Percentiles rank a stretch among this genome's conserved stretches.
Evolutionary conservation across 2,329 filamentous ascomycete species (phyloP).

Genomic region (Calonectria hongkongensis): DNA sequence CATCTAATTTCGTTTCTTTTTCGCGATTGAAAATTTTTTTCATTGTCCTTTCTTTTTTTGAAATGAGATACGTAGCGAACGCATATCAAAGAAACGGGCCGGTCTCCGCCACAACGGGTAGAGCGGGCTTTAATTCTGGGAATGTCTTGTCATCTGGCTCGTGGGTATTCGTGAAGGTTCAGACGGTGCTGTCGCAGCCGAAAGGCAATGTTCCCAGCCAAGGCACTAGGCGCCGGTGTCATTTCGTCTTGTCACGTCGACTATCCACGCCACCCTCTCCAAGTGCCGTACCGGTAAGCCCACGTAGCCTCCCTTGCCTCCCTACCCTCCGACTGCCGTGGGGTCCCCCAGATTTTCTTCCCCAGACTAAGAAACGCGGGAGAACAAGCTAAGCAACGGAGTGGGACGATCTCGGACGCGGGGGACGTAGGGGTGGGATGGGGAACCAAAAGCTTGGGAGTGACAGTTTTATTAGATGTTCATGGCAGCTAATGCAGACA

Average conservation of each 20-base stretch:
- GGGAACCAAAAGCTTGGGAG: constrained; percentile 5
- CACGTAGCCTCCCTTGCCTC: neutral
- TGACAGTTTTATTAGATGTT: constrained; percentile 17
- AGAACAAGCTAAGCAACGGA: constrained; percentile 23
- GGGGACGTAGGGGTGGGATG: constrained; percentile 6
- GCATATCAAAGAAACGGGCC: constrained; percentile 35
- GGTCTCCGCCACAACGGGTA: constrained; percentile 36
- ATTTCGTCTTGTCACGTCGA: constrained; percentile 22
- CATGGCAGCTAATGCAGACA: constrained; percentile 14
- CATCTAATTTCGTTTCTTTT: neutral
- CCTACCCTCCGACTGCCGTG: neutral
- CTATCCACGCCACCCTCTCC: constrained; percentile 17
- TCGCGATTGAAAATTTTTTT: neutral
- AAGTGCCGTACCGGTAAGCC: constrained; percentile 26
- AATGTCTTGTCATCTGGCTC: neutral
- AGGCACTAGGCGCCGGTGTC: constrained; percentile 16
- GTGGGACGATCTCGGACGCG: constrained; percentile 13
- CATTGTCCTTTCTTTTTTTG: neutral
- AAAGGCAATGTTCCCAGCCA: constrained; percentile 18
- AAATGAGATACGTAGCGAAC: constrained; percentile 29
- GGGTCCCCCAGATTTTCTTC: constrained; percentile 28
- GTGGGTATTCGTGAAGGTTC: neutral
- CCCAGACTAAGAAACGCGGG: constrained; percentile 25
- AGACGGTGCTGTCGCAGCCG: constrained; percentile 8
- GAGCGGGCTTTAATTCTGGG: constrained; percentile 28